Evolutionary conservation across 805 yeast genomes (phyloP), one percentile per base, ranked within the genome.

Genomic region (Spathaspora girioi): DNA sequence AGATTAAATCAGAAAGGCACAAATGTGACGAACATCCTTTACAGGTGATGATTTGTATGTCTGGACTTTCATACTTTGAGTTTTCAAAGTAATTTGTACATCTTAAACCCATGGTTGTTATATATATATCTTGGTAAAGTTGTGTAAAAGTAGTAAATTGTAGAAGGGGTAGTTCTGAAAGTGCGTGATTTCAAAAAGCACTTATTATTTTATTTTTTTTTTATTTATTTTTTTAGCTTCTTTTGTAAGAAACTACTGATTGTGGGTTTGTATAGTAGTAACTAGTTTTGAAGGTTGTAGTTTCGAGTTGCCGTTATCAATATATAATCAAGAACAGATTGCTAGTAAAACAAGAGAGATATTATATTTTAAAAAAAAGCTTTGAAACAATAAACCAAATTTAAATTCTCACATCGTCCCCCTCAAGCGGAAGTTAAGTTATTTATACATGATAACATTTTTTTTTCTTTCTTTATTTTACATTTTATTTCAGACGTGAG

Each of bases 11-110:
- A 10, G 70, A 61, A 38, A 73, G 61, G 52, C 78, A 74, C 45
- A 74, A 61, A 58, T 74, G 79, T 19, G 71, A 61, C 44, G 69
- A 68, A 56, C 79, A 74, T 45, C 68, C 67, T 51, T 65, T 65
- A 56, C 79, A 74, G 17, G 71, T 66, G 32, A 74, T 70, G 48
- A 74, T 70, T 57, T 71, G 70, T 45, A 69, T 66, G 29, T 69
- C 70, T 11, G 64, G 59, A 14, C 64, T 56, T 50, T 72, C 78
- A 54, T 74, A 74, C 43, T 63, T 63, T 18, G 63, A 57, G 54
- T 59, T 62, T 19, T 68, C 75, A 56, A 74, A 74, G 54, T 71
- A 74, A 49, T 70, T 66, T 5, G 78, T 69, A 52, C 66, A 62
- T 52, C 59, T 66, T 50, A 74, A 64, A 12, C 79, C 79, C 79